phyloP scores from a whole-genome alignment of 768 basidiomycete genomes.

The Neoboletus subvelutipes region DNA sequence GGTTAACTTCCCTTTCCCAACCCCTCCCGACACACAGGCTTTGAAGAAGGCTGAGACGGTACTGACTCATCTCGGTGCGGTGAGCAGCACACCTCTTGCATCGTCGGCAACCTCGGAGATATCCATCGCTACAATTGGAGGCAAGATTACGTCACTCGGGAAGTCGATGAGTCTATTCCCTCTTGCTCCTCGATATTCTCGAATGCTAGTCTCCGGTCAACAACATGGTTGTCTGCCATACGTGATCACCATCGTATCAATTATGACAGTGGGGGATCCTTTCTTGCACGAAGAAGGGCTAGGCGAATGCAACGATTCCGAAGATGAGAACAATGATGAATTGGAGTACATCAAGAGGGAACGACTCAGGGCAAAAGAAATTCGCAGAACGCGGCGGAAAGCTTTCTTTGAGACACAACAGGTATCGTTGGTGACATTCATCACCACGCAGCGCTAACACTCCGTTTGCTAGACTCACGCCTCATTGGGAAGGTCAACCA shows the following conservation, averaged over 20 bases:
- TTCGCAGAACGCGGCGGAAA: conserved; percentile 59
- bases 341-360: conserved; percentile 47
- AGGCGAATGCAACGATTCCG: conserved; percentile 41
- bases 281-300: conserved; percentile 83
- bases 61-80: conserved; percentile 80
- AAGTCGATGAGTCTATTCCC: conserved; percentile 92
- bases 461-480: conserved; percentile 58
- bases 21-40: conserved; percentile 78
- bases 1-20: conserved; percentile 97
- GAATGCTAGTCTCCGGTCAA: conserved; percentile 84
- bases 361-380: conserved; percentile 52
- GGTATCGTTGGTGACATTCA: conserved; percentile 41
- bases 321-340: conserved; percentile 39
- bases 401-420: conserved; percentile 82
- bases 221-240: conserved; percentile 93
- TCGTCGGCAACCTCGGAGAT: conserved; percentile 16
- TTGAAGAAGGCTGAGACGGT: conserved; percentile 81
- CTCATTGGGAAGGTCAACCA: conserved; percentile 73
- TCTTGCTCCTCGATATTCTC: conserved; percentile 89
- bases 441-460: conserved; percentile 1
- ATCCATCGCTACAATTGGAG: conserved; percentile 38
- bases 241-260: conserved; percentile 87
- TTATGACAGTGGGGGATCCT: conserved; percentile 92
- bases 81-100: conserved; percentile 41
- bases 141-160: conserved; percentile 87